Evolutionary conservation across 768 basidiomycete genomes (phyloP).

Genomic region (Lactifluus pinguis): DNA sequence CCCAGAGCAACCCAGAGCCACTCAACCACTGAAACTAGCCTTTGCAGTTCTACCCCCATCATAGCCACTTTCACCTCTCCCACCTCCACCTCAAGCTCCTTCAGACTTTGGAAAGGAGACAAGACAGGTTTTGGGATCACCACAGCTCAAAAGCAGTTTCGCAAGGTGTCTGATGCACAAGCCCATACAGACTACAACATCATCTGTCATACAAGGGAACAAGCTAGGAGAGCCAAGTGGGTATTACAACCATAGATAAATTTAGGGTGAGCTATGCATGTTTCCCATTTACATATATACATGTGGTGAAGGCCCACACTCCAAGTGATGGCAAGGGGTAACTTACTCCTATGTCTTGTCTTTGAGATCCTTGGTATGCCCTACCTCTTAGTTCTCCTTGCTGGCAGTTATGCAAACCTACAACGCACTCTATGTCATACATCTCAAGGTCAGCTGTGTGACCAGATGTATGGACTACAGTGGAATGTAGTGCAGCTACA

Average conservation of each 20-base stretch:
- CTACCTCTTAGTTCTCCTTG: not conserved
- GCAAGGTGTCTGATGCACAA: constrained; percentile 29
- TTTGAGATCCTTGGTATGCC: constrained; percentile 66
- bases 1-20: too few species aligned
- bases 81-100: constrained; percentile 20
- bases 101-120: constrained; percentile 7
- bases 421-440: constrained; percentile 26
- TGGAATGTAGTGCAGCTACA: constrained; percentile 74
- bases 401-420: not conserved
- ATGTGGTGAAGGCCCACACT: constrained; percentile 42
- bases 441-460: constrained; percentile 74
- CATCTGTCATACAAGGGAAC: constrained; percentile 60
- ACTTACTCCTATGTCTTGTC: constrained; percentile 75
- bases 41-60: not conserved
- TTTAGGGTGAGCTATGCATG: constrained; percentile 32
- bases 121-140: constrained; percentile 53
- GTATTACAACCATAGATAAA: constrained; percentile 50
- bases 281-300: constrained; percentile 35
- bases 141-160: constrained; percentile 55
- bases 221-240: constrained; percentile 44
- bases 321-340: constrained; percentile 55
- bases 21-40: too few species aligned
- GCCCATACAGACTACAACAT: constrained; percentile 28
- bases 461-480: constrained; percentile 70
- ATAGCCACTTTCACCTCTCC: constrained; percentile 13